A percentile compares a stretch with the other conserved stretches of the same genome.
Conservation (phyloP, 192 early-diverging fungal species). For the Coemansia sp. region DNA sequence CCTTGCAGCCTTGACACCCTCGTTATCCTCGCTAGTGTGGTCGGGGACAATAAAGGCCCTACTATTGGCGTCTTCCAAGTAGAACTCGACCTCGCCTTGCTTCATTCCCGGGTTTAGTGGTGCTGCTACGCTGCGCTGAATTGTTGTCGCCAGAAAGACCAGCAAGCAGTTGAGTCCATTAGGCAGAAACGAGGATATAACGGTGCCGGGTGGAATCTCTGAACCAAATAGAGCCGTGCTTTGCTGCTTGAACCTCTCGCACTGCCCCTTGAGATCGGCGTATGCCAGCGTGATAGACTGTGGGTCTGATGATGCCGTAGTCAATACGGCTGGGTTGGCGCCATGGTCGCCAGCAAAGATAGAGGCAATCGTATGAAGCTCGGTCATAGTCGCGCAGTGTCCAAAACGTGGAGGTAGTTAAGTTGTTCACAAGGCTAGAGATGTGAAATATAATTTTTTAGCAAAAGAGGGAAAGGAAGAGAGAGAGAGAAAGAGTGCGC, state of each 20-base stretch:
- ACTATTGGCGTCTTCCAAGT: conserved; percentile 67
- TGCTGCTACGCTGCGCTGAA: conserved; percentile 63
- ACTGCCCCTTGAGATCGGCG: conserved; percentile 43
- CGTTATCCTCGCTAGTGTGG: conserved; percentile 50
- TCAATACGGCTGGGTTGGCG: conserved; percentile 33
- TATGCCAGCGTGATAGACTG: conserved; percentile 34
- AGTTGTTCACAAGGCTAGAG: not conserved
- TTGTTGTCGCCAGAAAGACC: conserved; percentile 64
- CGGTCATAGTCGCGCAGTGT: not conserved
- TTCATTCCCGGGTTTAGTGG: conserved; percentile 72
- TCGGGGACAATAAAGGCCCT: conserved; percentile 64
- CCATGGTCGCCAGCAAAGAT: conserved; percentile 29
- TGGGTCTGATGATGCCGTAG: conserved; percentile 46
- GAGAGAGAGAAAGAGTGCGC: not conserved
- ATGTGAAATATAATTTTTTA: not conserved
- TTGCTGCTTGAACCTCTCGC: conserved; percentile 41
- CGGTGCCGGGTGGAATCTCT: conserved; percentile 35
- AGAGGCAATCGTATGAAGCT: conserved; percentile 37
- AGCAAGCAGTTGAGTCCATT: conserved; percentile 69
- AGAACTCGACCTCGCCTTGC: conserved; percentile 71
- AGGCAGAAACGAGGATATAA: conserved; percentile 61
- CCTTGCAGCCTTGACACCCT: conserved; percentile 60
- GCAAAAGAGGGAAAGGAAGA: too few relatives aligned
- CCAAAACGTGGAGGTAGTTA: not conserved
- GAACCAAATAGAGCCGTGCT: conserved; percentile 24